Evolutionary conservation across 2,329 filamentous ascomycete species (phyloP), one percentile per base, ranked within the genome.

Genomic region (Cytospora schulzeri): DNA sequence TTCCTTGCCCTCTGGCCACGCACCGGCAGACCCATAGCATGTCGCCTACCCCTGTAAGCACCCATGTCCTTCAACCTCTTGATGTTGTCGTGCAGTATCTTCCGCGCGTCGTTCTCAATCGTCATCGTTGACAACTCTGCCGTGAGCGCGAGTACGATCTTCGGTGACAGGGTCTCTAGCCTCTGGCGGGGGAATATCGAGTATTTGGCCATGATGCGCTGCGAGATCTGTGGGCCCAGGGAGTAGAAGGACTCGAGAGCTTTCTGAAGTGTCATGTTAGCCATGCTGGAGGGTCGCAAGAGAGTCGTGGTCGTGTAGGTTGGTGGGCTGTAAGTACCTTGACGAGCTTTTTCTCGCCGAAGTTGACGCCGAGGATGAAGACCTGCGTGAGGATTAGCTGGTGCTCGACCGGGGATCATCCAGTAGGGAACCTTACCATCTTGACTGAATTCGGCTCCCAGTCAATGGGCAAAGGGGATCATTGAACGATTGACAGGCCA

Each of bases 1-100:
- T 82, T 91, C 75, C 91, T 89, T 66, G 95, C 98, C 71, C 85
- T 87, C 80, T 99, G 95, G 70, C 95, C 95, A 70, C 95, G 86
- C 61, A 95, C 94, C 4, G 95, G 95, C 79, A 98, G 79, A 66
- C 89, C 87, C 90, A 98, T 93, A 64, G 94, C 94, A 81, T 99
- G 95, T 70, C 95, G 83, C 76, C 91, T 88, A 69, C 95, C 95
- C 60, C 95, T 83, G 75, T 96, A 96, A 4, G 90, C 88, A 57
- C 93, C 93, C 81, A 97, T 97, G 72, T 97, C 93, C 75, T 91
- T 91, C 76, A 99, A 73, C 66, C 94, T 83, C 74, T 83, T 83
- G 70, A 99, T 96, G 73, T 98, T 95, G 57, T 97, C 92, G 72
- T 89, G 84, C 45, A 97, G 79, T 65, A 91, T 80, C 74, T 90